phyloP scores from a whole-genome alignment of 2,329 filamentous ascomycete genomes.

The Huntiella savannae region DNA sequence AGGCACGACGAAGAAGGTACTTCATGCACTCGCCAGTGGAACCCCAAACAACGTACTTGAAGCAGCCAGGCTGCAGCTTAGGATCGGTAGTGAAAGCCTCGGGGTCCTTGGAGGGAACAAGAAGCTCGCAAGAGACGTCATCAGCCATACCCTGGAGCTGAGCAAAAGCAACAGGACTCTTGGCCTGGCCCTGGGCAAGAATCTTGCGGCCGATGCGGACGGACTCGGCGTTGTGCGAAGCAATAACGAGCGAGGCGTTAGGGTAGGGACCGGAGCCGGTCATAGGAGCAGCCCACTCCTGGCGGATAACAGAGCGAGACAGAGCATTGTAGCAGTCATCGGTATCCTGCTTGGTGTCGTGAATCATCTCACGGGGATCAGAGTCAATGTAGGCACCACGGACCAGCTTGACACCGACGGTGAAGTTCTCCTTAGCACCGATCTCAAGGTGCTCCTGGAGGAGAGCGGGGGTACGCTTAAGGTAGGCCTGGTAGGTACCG shows the following conservation, averaged over 20 bases:
- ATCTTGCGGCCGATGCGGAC: conserved; percentile 39
- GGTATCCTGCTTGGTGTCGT: conserved; percentile 52
- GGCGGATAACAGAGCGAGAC: conserved; percentile 44
- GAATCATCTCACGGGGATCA: conserved; percentile 50
- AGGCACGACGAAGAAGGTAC: conserved; percentile 42
- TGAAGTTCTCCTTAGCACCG: conserved; percentile 41
- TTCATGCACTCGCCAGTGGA: conserved; percentile 67
- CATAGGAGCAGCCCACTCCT: conserved; percentile 35
- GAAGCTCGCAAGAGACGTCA: conserved; percentile 55
- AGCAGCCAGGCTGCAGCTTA: conserved; percentile 22
- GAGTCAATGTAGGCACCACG: conserved; percentile 54
- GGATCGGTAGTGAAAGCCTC: conserved; percentile 3
- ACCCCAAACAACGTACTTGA: conserved; percentile 54
- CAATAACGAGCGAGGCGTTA: conserved; percentile 46
- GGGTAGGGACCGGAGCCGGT: conserved; percentile 30
- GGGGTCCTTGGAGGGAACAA: conserved; percentile 14
- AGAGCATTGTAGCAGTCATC: conserved; percentile 56
- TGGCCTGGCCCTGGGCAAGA: conserved; percentile 25
- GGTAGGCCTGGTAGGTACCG: conserved; percentile 62
- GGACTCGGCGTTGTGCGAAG: conserved; percentile 63
- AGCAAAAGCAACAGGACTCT: conserved; percentile 26
- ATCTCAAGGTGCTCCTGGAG: conserved; percentile 39
- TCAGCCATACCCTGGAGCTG: conserved; percentile 95
- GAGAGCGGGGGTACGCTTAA: conserved; percentile 40
- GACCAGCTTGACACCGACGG: conserved; percentile 56